Conservation (phyloP, 345 rosid genomes). For the Hibiscus tridactylites region DNA sequence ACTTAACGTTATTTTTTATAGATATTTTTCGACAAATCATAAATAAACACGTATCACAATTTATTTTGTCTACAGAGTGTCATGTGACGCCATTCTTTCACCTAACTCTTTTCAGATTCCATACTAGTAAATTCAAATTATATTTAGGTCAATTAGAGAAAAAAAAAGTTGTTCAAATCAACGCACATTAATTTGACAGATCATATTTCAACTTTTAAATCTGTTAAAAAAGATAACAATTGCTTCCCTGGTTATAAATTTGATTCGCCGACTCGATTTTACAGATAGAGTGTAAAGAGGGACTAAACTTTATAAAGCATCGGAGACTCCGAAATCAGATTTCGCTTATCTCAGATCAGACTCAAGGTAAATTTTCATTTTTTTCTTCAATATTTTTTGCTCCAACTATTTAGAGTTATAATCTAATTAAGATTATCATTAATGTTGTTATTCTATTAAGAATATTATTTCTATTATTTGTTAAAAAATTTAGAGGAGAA, state of each 20-base stretch:
- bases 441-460: not conserved
- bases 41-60: not conserved
- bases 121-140: not conserved
- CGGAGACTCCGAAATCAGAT: not conserved
- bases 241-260: not conserved
- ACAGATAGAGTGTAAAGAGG: not conserved
- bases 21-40: not conserved
- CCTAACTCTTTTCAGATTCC: not conserved
- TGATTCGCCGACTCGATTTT: not conserved
- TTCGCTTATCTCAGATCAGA: not conserved
- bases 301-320: not conserved
- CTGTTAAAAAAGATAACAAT: not conserved
- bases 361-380: not conserved
- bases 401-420: not conserved
- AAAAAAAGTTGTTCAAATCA: not conserved
- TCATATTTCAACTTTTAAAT: not conserved
- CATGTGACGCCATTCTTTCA: not conserved
- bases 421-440: not conserved
- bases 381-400: not conserved
- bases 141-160: not conserved
- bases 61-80: not conserved
- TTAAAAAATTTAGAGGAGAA: not conserved
- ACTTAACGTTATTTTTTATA: not conserved
- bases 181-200: not conserved
- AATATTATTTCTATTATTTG: not conserved